A percentile compares a stretch with the other conserved stretches of the same genome.
Evolutionary conservation across 768 basidiomycete genomes (phyloP).

Genomic region (Trametes cingulata): DNA sequence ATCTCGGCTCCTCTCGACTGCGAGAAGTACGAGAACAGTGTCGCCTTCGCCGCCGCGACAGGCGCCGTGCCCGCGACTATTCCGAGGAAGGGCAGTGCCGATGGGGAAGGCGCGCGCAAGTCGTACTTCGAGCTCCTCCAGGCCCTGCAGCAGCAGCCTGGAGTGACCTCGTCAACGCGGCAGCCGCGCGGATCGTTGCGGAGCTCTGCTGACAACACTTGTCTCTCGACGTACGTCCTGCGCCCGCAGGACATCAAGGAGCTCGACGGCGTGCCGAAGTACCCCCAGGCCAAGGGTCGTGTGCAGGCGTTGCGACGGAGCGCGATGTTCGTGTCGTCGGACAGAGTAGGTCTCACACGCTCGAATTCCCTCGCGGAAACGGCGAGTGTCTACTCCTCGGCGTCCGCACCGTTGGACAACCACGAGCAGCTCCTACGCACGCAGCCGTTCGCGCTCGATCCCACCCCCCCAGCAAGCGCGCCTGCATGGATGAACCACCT

Average conservation of each 20-base stretch:
- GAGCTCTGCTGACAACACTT: not conserved
- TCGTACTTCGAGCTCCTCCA: conserved; percentile 17
- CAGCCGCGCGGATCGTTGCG: conserved; percentile 9
- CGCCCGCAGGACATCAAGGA: conserved; percentile 16
- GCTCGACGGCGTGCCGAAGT: conserved; percentile 11
- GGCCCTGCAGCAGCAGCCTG: conserved; percentile 14
- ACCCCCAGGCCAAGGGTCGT: conserved; percentile 14
- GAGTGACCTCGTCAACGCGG: conserved; percentile 4
- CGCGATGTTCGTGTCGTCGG: not conserved
- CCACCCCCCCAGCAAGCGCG: conserved; percentile 24
- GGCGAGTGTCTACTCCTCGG: conserved; percentile 39
- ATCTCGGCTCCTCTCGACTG: conserved; percentile 13
- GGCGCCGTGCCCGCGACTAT: conserved; percentile 3
- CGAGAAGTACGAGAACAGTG: conserved; percentile 18
- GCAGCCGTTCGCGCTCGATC: conserved; percentile 25
- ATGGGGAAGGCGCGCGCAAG: conserved; percentile 1
- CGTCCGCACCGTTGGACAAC: conserved; percentile 35
- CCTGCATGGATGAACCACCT: conserved; percentile 12
- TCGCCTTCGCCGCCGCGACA: conserved; percentile 7
- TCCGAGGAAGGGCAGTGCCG: conserved; percentile 7
- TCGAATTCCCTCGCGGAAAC: conserved; percentile 24
- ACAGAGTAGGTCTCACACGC: conserved; percentile 1
- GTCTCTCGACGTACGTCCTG: conserved; percentile 6
- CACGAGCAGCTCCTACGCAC: conserved; percentile 26
- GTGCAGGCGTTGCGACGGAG: conserved; percentile 5